These are phyloP conservation scores for Penicillium sp. DNA, from an alignment of 2,329 filamentous ascomycete species.

Conservation along the genomic window DNA sequence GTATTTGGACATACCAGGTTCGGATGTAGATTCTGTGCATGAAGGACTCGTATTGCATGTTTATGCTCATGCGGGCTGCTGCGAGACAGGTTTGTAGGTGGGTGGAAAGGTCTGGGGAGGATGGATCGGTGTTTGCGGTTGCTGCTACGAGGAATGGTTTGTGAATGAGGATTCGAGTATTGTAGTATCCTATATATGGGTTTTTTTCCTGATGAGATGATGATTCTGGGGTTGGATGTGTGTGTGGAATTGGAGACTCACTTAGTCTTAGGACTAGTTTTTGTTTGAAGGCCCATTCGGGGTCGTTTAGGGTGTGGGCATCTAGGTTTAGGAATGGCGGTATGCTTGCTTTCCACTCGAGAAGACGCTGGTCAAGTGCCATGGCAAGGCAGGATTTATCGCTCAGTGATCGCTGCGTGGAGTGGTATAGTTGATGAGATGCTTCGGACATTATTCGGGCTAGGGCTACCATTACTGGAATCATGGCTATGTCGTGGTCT, in stretches of 20 bases:
- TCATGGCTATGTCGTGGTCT: constrained; percentile 26
- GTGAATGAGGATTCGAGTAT: constrained; percentile 32
- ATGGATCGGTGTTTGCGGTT: constrained; percentile 7
- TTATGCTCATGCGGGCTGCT: constrained; percentile 28
- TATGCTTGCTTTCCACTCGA: constrained; percentile 23
- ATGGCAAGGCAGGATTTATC: constrained; percentile 27
- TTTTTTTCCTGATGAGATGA: too few relatives aligned
- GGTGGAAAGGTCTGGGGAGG: constrained; percentile 4
- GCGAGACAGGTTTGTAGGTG: constrained; percentile 28
- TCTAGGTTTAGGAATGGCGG: constrained; percentile 24
- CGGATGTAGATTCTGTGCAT: constrained; percentile 32
- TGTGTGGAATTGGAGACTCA: background rate
- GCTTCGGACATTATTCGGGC: constrained; percentile 29
- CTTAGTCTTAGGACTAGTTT: constrained; percentile 32
- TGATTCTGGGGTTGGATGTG: background rate
- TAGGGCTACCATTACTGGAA: constrained; percentile 29
- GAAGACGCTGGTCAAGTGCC: constrained; percentile 19
- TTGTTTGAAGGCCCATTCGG: constrained; percentile 33
- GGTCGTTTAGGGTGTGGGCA: constrained; percentile 25
- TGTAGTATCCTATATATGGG: constrained; percentile 27
- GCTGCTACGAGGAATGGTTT: constrained; percentile 29
- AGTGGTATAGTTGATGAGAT: constrained; percentile 30
- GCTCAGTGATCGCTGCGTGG: constrained; percentile 15
- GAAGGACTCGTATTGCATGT: constrained; percentile 33
- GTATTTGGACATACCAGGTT: constrained; percentile 22